Evolutionary conservation across 495 filamentous ascomycete species (phyloP).

Genomic region (Xylaria nigripes): DNA sequence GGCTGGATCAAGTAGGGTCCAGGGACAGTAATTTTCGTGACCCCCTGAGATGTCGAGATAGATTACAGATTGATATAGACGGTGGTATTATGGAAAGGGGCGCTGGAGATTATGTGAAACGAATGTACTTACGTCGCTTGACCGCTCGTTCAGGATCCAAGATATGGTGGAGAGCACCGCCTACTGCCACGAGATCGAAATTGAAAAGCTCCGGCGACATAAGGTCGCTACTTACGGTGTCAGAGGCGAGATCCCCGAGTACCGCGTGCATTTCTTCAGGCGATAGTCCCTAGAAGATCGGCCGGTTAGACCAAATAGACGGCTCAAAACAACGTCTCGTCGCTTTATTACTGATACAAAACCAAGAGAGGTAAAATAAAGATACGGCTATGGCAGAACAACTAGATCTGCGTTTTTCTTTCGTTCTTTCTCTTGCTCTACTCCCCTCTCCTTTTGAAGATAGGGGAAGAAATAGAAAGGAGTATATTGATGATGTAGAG

Average conservation of each 20-base stretch:
- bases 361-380: too few relatives aligned
- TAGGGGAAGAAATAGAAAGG: conserved; percentile 17
- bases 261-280: conserved; percentile 46
- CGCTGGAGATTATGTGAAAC: background rate
- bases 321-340: too few relatives aligned
- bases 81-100: background rate
- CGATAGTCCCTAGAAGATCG: conserved; percentile 33
- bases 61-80: background rate
- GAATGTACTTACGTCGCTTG: conserved; percentile 26
- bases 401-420: too few relatives aligned
- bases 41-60: background rate
- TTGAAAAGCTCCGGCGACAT: conserved; percentile 41
- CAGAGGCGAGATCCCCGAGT: conserved; percentile 50
- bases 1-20: too few relatives aligned
- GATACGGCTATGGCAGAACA: too few relatives aligned
- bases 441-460: too few relatives aligned
- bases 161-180: conserved; percentile 68
- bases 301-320: background rate
- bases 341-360: too few relatives aligned
- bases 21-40: too few relatives aligned
- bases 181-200: conserved; percentile 58
- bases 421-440: too few relatives aligned
- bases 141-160: conserved; percentile 50
- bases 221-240: conserved; percentile 30
- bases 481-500: background rate